Evolutionary conservation across 2,329 filamentous ascomycete species (phyloP), one percentile per base, ranked within the genome.

Genomic region (Delphinella strobiligena): DNA sequence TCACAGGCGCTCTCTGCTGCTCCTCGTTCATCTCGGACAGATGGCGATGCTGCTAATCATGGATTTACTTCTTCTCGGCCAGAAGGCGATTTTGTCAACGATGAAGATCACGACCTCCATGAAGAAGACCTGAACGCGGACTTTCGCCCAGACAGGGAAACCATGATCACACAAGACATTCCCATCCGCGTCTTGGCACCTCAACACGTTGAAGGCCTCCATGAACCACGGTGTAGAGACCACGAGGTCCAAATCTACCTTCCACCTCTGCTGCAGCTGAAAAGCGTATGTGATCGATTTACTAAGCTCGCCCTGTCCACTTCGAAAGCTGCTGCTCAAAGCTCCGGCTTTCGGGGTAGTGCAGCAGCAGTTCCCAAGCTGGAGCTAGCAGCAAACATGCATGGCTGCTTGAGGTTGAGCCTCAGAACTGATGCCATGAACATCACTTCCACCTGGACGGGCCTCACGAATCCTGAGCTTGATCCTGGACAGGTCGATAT

Each of bases 171-270:
- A 1, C 91, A 98, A 56, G 87, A 96, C 61, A 82, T 98, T 30
- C 91, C 91, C n/a, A 82, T 96, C 32, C 80, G 88, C 14, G 87
- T 98, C 1, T 73, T 98, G 8, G 78, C 84, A 42, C 79, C 84
- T 2, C 76, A 82, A 38, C 81, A 77, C 0, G 86, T 96, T n/a
- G 83, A 91, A 53, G 82, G 79, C n/a, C 78, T 96, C 46, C 86
- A 93, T 64, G 89, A 98, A 63, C 91, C 91, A 11, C 78, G 80
- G 45, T 86, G 88, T 43, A 80, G 85, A 43, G 87, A 94, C 51
- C 86, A 89, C 30, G 91, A 96, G 53, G 88, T 95, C 2, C 83
- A 96, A 61, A 93, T 98, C 54, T 78, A 87, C 39, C 71, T 98
- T 3, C 91, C 91, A 0, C 80, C 85, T 4, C 67, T 98, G 4